A percentile compares a stretch with the other conserved stretches of the same genome.
phyloP scores from a whole-genome alignment of 257 asterid species.

The Orobanche coerulescens region DNA sequence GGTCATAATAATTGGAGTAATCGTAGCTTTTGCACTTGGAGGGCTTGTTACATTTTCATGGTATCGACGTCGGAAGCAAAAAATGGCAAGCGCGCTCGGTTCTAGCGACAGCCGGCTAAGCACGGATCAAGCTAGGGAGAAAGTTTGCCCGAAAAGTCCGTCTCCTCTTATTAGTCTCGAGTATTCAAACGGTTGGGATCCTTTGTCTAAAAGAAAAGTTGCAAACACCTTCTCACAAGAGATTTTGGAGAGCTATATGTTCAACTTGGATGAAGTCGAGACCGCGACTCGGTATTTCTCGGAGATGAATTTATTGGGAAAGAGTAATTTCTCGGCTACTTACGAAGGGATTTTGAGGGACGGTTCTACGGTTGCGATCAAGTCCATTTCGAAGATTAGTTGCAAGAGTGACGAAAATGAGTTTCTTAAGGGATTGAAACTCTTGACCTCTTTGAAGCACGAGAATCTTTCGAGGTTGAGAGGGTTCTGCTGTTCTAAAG shows the following conservation, averaged over 20 bases:
- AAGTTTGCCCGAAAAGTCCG: slow-evolving; percentile 49
- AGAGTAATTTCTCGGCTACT: slow-evolving; percentile 68
- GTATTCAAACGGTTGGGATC: slow-evolving; percentile 86
- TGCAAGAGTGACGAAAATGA: slow-evolving; percentile 85
- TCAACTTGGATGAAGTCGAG: slow-evolving; percentile 85
- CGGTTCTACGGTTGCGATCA: slow-evolving; percentile 72
- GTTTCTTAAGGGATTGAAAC: slow-evolving; percentile 64
- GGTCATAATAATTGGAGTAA: slow-evolving; percentile 39
- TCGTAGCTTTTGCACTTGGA: slow-evolving; percentile 27
- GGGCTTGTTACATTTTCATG: slow-evolving; percentile 60
- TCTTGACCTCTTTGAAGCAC: slow-evolving; percentile 67
- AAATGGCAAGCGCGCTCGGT: slow-evolving; percentile 58
- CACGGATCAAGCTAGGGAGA: slow-evolving; percentile 52
- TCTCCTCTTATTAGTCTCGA: slow-evolving; percentile 87
- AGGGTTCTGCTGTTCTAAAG: slow-evolving; percentile 94
- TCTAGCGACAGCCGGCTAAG: slow-evolving; percentile 54
- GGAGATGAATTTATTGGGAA: slow-evolving; percentile 67
- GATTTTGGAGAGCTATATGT: slow-evolving; percentile 67
- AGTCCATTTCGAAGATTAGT: slow-evolving; percentile 85
- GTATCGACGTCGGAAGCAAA: slow-evolving; percentile 72
- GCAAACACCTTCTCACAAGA: slow-evolving; percentile 68
- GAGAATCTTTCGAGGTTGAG: slow-evolving; percentile 73
- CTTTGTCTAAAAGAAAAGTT: slow-evolving; percentile 49
- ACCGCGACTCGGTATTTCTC: slow-evolving; percentile 86
- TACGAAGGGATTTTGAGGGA: slow-evolving; percentile 76